phyloP scores from a whole-genome alignment of 176 grass and related monocot species.

The Stipa capillata region DNA sequence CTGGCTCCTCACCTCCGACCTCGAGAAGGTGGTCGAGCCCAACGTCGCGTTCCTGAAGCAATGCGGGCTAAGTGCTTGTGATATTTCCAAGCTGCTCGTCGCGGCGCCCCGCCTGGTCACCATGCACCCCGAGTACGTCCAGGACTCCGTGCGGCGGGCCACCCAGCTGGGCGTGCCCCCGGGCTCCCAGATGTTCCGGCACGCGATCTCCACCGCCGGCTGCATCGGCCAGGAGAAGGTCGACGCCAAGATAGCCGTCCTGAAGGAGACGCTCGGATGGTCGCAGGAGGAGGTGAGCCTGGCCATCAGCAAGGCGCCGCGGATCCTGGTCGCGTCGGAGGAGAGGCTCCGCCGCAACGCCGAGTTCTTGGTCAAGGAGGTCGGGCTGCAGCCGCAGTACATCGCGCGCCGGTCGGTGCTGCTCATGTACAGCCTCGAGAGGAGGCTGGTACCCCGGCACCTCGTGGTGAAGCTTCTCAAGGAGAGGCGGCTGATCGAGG shows the following conservation, averaged over 20 bases:
- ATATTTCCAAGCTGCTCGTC: slow-evolving; percentile 47
- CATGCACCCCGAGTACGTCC: slow-evolving; percentile 39
- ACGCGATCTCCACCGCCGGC: slow-evolving; percentile 41
- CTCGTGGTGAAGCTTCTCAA: slow-evolving; percentile 57
- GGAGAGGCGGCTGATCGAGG: slow-evolving; percentile 25
- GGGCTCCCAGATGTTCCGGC: slow-evolving; percentile 52
- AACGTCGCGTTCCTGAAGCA: slow-evolving; percentile 35
- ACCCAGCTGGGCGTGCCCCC: slow-evolving; percentile 38
- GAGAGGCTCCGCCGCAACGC: slow-evolving; percentile 35
- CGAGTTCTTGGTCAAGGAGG: slow-evolving; percentile 63
- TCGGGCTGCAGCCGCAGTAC: slow-evolving; percentile 33
- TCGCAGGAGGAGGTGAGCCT: slow-evolving; percentile 50
- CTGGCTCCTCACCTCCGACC: slow-evolving; percentile 48
- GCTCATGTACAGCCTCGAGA: slow-evolving; percentile 68
- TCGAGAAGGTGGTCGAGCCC: slow-evolving; percentile 51
- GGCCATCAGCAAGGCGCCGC: slow-evolving; percentile 54
- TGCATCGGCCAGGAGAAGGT: slow-evolving; percentile 50
- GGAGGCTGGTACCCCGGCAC: slow-evolving; percentile 54
- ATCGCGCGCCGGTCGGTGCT: slow-evolving; percentile 35
- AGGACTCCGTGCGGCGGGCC: slow-evolving; percentile 39
- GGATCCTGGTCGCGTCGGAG: slow-evolving; percentile 37
- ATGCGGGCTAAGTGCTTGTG: slow-evolving; percentile 37
- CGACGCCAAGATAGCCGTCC: slow-evolving; percentile 43
- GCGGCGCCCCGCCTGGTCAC: slow-evolving; percentile 43
- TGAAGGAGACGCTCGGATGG: slow-evolving; percentile 50